A percentile compares a stretch with the other conserved stretches of the same genome.
phyloP scores from a whole-genome alignment of 192 early-diverging fungal genomes.

The Coemansia sp. region DNA sequence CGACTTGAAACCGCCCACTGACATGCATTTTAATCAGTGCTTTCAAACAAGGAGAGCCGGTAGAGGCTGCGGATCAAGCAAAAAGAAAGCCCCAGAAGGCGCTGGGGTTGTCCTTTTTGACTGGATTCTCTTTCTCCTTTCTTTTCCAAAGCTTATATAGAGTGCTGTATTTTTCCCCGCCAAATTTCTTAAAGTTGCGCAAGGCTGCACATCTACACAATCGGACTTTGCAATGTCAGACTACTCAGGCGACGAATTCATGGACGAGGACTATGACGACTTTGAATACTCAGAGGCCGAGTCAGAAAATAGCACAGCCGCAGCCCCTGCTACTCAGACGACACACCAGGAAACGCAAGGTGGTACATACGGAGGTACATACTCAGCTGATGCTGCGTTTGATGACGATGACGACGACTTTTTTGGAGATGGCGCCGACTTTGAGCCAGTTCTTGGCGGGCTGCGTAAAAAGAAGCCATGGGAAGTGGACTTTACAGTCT shows the following conservation, averaged over 20 bases:
- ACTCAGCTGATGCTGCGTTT: constrained; percentile 12
- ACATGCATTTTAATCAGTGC: background rate
- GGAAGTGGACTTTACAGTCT: constrained; percentile 49
- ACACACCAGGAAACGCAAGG: constrained; percentile 19
- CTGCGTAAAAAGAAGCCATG: constrained; percentile 26
- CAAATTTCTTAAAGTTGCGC: background rate
- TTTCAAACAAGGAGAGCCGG: no score
- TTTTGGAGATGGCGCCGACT: constrained; percentile 25
- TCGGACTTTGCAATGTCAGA: constrained; percentile 24
- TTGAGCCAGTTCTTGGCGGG: constrained; percentile 25
- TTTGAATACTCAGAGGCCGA: constrained; percentile 44
- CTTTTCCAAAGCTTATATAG: background rate
- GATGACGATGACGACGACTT: constrained; percentile 32
- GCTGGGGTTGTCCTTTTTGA: no score
- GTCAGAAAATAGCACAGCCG: background rate
- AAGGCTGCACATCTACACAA: background rate
- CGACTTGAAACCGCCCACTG: background rate
- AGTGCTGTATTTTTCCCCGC: background rate
- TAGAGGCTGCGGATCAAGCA: no score
- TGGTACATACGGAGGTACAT: constrained; percentile 17
- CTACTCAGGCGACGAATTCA: constrained; percentile 32
- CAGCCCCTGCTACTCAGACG: constrained; percentile 8
- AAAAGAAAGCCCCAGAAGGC: no score
- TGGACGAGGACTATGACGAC: constrained; percentile 41
- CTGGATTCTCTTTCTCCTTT: background rate